Conservation (phyloP, 768 basidiomycete species). For the Psilocybe tampanensis region DNA sequence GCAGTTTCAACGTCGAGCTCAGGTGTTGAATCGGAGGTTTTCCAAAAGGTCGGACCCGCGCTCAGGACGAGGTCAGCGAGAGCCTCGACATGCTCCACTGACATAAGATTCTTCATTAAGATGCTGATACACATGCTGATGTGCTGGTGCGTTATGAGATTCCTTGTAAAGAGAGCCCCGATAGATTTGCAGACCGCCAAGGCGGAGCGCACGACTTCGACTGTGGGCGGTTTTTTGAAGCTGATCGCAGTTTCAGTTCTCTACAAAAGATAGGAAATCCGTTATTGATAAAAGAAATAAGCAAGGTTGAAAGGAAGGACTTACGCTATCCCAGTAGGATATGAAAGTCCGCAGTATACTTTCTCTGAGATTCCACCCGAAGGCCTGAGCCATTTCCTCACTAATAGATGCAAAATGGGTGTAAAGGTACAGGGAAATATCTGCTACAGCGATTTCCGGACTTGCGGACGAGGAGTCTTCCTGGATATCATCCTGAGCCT, state of each 20-base stretch:
- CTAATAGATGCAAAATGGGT: slow-evolving; percentile 3
- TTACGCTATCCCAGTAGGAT: slow-evolving; percentile 18
- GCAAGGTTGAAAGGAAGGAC: background rate
- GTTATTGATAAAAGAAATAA: too few relatives aligned
- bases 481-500: background rate
- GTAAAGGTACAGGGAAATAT: slow-evolving; percentile 6
- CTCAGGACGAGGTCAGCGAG: slow-evolving; percentile 19
- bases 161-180: slow-evolving; percentile 16
- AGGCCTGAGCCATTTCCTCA: slow-evolving; percentile 14
- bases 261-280: background rate
- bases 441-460: slow-evolving; percentile 6
- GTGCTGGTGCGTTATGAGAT: slow-evolving; percentile 16
- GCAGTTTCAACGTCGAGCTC: background rate
- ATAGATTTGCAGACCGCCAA: slow-evolving; percentile 20
- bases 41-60: slow-evolving; percentile 21
- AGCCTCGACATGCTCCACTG: slow-evolving; percentile 24
- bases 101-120: slow-evolving; percentile 21
- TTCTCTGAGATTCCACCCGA: slow-evolving; percentile 20
- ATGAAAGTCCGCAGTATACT: slow-evolving; percentile 15
- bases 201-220: slow-evolving; percentile 18
- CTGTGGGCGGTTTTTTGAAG: slow-evolving; percentile 4
- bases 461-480: background rate
- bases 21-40: background rate
- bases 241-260: slow-evolving; percentile 11
- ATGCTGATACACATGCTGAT: slow-evolving; percentile 20